Base-by-base conservation (phyloP, 768 basidiomycete species). In the Hygrophorus russula region DNA sequence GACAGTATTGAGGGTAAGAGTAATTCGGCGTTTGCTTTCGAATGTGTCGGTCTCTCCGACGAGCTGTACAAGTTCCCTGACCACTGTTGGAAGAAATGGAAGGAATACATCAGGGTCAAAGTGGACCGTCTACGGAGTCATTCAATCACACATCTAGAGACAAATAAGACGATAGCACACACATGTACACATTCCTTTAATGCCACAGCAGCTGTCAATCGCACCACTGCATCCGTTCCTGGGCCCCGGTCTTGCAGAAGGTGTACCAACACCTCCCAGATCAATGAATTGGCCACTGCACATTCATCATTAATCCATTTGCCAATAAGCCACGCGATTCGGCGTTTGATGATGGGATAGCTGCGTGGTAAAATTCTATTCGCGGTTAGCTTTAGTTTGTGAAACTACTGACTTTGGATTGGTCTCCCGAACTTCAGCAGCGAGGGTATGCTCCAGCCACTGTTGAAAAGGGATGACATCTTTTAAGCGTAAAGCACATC, bases 251-350 rank as follows among this genome's bases (percentile, higher is more conserved):
- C 80, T 47, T 70, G 68, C 39, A 97, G 59, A 17, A 97, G 71
- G 55, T 87, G 78, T 6, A 84, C 66, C 0, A 97, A 68, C 24
- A 91, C 71, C 49, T 87, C 74, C 89, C 91, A 97, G 20, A 92
- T 65, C 42, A 69, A 62, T 2, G 75, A 65, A 47, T 82, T 76
- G 36, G 77, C 69, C 11, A 71, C 65, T 14, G 71, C 60, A 49
- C 78, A 78, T 45, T 74, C 70, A 37, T 90, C 83, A 11, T 76
- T 67, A 28, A 90, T 71, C 85, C 89, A 91, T 69, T 81, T 84
- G 18, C 93, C 92, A 36, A 97, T 73, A 3, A 97, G 66, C 91
- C 92, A 96, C 1, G 93, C 91, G 50, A 97, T 84, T 27, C 93
- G 76, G n/a, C 91, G 77, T 59, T 97, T 94, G 48, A 98, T 76